A percentile compares a stretch with the other conserved stretches of the same genome.
phyloP scores from a whole-genome alignment of 2,329 filamentous ascomycete species.

The Leptographium wingfieldii region DNA sequence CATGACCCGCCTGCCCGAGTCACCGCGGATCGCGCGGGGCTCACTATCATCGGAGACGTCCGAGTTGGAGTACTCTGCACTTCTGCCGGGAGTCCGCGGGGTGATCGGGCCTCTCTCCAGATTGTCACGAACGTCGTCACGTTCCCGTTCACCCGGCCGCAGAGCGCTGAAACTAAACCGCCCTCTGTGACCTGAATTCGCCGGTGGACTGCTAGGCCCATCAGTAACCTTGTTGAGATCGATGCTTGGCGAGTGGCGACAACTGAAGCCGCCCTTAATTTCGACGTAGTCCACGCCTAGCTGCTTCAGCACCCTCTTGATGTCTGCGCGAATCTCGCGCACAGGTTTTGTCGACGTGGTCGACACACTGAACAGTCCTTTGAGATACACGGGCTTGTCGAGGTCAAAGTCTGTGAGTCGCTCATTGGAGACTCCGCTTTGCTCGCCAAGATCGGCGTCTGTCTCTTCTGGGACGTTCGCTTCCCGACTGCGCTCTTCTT shows the following conservation, averaged over 20 bases:
- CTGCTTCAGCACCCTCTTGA: constrained; percentile 78
- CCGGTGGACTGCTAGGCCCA: constrained; percentile 42
- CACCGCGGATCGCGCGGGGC: constrained; percentile 36
- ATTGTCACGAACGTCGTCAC: constrained; percentile 58
- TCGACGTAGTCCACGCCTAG: constrained; percentile 85
- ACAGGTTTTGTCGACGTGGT: constrained; percentile 91
- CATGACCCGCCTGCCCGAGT: constrained; percentile 23
- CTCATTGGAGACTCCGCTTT: constrained; percentile 48
- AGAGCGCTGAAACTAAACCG: constrained; percentile 75
- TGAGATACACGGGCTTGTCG: constrained; percentile 88
- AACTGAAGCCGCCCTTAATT: constrained; percentile 88
- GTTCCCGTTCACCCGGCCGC: constrained; percentile 37
- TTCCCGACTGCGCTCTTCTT: constrained; percentile 38
- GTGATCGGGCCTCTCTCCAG: constrained; percentile 34
- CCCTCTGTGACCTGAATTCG: constrained; percentile 42
- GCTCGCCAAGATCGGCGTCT: constrained; percentile 59
- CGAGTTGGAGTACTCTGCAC: constrained; percentile 66
- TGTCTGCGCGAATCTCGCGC: constrained; percentile 71
- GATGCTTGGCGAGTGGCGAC: constrained; percentile 79
- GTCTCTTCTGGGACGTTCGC: constrained; percentile 85
- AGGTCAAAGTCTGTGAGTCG: constrained; percentile 58
- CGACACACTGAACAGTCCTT: constrained; percentile 92
- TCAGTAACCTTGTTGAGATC: constrained; percentile 66
- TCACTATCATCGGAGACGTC: constrained; percentile 72
- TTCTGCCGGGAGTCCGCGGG: constrained; percentile 30